Base-by-base conservation (phyloP, 1,284 basidiomycete genomes). In the Microbotryum saponariae region DNA sequence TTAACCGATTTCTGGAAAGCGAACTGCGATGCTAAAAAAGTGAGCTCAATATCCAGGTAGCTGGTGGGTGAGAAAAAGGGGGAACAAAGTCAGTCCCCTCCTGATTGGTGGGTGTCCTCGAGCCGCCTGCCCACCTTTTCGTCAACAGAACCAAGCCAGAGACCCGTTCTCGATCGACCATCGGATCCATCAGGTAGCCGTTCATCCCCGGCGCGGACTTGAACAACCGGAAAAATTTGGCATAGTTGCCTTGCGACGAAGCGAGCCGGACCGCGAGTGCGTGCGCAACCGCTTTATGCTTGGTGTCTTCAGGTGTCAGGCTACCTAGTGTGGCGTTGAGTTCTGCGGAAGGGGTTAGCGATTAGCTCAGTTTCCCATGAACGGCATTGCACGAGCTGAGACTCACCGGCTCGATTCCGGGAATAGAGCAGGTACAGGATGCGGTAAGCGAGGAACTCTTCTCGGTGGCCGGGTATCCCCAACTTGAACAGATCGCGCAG, bases 111-210 rank as follows among this genome's bases (percentile, higher is more conserved):
- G 12, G 14, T 7, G 29, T 18, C 18, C 6, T 10, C 5, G 7
- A 6, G n/a, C 48, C 80, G 91, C n/a, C n/a, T n/a, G n/a, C 31
- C 73, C 70, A 94, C 92, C 89, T 87, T 82, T 88, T 93, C 46
- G 90, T 84, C 79, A 98, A 92, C 70, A 88, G 84, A 71, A 91
- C 83, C 61, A 99, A 77, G 1, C 92, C 92, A 64, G 85, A 84
- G 60, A 89, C 82, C 60, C 96, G 80, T 78, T 97, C 96, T 68
- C 96, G 83, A 73, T 88, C 85, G 70, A 97, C 87, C 75, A 98
- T 97, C 76, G 97, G 92, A 77, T 98, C 94, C 90, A 98, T 96
- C 73, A 99, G 91, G 76, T 97, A 97, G 60, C 85, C 92, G 56
- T 91, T 91, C 96, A 98, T 97, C 75, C 94, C 94, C 49, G 93